Conservation (phyloP, 768 basidiomycete genomes). For the Leccinum rimulosum region DNA sequence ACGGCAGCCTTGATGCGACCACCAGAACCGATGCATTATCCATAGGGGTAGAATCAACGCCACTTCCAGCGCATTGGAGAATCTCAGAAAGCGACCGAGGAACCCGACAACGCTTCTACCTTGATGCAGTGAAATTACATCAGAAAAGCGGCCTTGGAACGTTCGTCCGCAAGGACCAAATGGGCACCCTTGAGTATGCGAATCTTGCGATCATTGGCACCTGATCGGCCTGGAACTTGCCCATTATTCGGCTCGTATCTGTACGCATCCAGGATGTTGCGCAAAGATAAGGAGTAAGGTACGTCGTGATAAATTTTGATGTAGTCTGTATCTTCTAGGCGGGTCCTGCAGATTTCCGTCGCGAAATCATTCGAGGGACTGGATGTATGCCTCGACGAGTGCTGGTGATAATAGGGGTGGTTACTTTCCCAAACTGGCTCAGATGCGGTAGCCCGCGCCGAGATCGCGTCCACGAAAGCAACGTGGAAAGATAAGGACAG, state of each 20-base stretch:
- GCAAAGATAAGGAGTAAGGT: slow-evolving; percentile 43
- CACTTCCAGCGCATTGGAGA: slow-evolving; percentile 20
- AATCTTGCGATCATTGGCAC: slow-evolving; percentile 35
- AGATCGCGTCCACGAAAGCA: slow-evolving; percentile 18
- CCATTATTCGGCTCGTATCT: slow-evolving; percentile 26
- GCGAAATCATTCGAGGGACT: slow-evolving; percentile 9
- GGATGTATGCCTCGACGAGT: slow-evolving; percentile 10
- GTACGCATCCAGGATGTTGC: slow-evolving; percentile 53
- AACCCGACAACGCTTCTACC: slow-evolving; percentile 15
- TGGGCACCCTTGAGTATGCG: slow-evolving; percentile 47
- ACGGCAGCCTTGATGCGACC: slow-evolving; percentile 7
- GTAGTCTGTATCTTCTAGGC: slow-evolving; percentile 41
- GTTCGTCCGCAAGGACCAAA: slow-evolving; percentile 48
- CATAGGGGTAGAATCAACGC: slow-evolving; percentile 21
- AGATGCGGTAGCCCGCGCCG: slow-evolving; percentile 12
- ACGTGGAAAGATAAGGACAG: slow-evolving; percentile 51
- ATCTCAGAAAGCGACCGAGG: slow-evolving; percentile 13
- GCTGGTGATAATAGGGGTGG: slow-evolving; percentile 19
- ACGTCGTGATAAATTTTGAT: slow-evolving; percentile 63
- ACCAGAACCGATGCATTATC: neutral
- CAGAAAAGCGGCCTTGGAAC: slow-evolving; percentile 42
- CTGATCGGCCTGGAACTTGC: slow-evolving; percentile 22
- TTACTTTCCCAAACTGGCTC: slow-evolving; percentile 27
- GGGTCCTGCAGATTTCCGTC: slow-evolving; percentile 16
- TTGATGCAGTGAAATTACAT: slow-evolving; percentile 29